Evolutionary conservation across 768 basidiomycete genomes (phyloP).

Genomic region (Russula compacta): DNA sequence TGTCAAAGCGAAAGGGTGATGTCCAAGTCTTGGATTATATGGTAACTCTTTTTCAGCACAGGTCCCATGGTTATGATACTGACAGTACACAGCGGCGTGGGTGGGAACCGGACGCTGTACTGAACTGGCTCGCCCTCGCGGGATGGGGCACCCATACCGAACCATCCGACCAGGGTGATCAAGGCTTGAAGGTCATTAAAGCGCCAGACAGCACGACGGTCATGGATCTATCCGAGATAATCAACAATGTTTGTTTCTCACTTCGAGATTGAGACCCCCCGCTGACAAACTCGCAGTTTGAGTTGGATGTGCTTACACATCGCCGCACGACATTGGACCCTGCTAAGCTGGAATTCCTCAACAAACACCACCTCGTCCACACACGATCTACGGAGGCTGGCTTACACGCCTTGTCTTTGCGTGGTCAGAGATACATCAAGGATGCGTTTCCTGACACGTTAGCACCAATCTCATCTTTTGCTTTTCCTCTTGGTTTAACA

Average conservation of each 20-base stretch:
- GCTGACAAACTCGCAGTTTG: slow-evolving; percentile 43
- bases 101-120: slow-evolving; percentile 81
- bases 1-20: slow-evolving; percentile 91
- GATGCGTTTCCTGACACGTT: slow-evolving; percentile 53
- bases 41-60: slow-evolving; percentile 33
- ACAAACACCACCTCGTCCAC: slow-evolving; percentile 73
- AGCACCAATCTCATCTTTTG: slow-evolving; percentile 3
- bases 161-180: slow-evolving; percentile 24
- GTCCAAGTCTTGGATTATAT: slow-evolving; percentile 82
- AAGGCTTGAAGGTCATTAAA: slow-evolving; percentile 22
- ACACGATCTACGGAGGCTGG: slow-evolving; percentile 43
- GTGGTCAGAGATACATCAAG: slow-evolving; percentile 46
- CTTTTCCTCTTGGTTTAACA: background rate
- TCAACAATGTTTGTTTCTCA: slow-evolving; percentile 41
- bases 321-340: slow-evolving; percentile 76
- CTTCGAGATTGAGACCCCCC: background rate
- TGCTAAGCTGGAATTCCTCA: slow-evolving; percentile 75
- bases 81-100: slow-evolving; percentile 50
- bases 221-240: slow-evolving; percentile 54
- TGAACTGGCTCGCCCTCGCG: slow-evolving; percentile 92
- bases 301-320: slow-evolving; percentile 67
- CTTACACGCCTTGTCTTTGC: slow-evolving; percentile 42
- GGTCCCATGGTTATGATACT: background rate
- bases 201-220: slow-evolving; percentile 60
- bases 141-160: slow-evolving; percentile 71